These are phyloP conservation scores for Cyclotella sp. DNA, from an alignment of 108 stramenopile species.

Conservation along the genomic window DNA sequence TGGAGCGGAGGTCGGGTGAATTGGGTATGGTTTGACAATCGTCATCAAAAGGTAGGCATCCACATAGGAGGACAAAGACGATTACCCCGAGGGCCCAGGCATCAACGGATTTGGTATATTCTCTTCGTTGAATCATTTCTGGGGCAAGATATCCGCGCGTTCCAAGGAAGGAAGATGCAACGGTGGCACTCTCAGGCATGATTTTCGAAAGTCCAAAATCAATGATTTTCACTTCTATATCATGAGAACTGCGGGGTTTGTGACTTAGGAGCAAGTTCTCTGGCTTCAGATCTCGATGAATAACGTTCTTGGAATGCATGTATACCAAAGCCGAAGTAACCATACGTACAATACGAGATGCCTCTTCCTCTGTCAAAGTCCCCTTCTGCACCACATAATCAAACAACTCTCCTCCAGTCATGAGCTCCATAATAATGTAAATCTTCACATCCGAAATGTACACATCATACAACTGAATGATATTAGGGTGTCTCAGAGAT, in stretches of 20 bases:
- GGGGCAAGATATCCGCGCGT: slow-evolving; percentile 97
- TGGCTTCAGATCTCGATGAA: slow-evolving; percentile 97
- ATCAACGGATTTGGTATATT: slow-evolving; percentile 84
- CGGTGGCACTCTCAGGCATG: slow-evolving; percentile 68
- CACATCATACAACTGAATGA: slow-evolving; percentile 94
- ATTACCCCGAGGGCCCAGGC: slow-evolving; percentile 94
- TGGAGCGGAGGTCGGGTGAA: slow-evolving; percentile 73
- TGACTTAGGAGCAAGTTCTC: slow-evolving; percentile 88
- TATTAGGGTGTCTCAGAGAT: slow-evolving; percentile 87
- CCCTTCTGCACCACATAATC: slow-evolving; percentile 98
- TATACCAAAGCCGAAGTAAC: slow-evolving; percentile 94
- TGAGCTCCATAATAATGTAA: slow-evolving; percentile 97
- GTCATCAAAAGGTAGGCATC: slow-evolving; percentile 98
- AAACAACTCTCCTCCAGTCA: slow-evolving; percentile 98
- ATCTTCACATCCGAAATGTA: slow-evolving; percentile 90
- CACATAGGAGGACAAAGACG: slow-evolving; percentile 92
- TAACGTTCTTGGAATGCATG: slow-evolving; percentile 95
- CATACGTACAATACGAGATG: slow-evolving; percentile 87
- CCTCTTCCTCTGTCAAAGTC: slow-evolving; percentile 83
- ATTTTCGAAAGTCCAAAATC: slow-evolving; percentile 96
- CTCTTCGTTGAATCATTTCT: slow-evolving; percentile 96
- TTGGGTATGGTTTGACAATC: slow-evolving; percentile 85
- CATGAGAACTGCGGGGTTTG: slow-evolving; percentile 51
- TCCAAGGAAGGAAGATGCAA: slow-evolving; percentile 90
- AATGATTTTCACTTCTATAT: slow-evolving; percentile 95